These are phyloP conservation scores for Xerocomellus intermedius DNA, from an alignment of 768 basidiomycete species.

Conservation along the genomic window DNA sequence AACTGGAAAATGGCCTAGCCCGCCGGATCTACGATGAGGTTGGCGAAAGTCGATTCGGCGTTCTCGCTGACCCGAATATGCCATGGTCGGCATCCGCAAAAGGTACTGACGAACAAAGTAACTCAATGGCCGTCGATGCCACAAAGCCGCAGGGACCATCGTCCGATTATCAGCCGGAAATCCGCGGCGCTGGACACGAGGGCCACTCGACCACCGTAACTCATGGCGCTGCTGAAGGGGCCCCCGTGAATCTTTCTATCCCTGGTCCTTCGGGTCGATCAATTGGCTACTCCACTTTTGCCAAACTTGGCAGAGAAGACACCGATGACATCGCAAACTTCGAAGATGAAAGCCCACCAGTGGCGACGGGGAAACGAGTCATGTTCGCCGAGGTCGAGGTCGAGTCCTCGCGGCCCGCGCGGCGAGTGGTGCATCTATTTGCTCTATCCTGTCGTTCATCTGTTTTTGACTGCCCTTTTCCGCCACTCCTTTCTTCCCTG, in stretches of 20 bases:
- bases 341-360: slow-evolving; percentile 19
- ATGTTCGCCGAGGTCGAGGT: slow-evolving; percentile 22
- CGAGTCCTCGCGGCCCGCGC: slow-evolving; percentile 25
- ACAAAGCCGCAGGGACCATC: slow-evolving; percentile 8
- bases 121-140: slow-evolving; percentile 8
- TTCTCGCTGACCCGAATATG: slow-evolving; percentile 15
- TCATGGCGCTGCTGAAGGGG: slow-evolving; percentile 2
- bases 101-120: slow-evolving; percentile 11
- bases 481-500: neutral
- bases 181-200: slow-evolving; percentile 18
- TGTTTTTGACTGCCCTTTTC: neutral
- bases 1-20: slow-evolving; percentile 47
- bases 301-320: slow-evolving; percentile 27
- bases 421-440: slow-evolving; percentile 24
- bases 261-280: slow-evolving; percentile 23
- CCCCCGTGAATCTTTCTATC: slow-evolving; percentile 8
- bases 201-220: slow-evolving; percentile 8
- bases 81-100: slow-evolving; percentile 10
- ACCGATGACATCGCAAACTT: slow-evolving; percentile 26
- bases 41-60: slow-evolving; percentile 11
- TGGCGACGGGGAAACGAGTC: slow-evolving; percentile 25
- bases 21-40: slow-evolving; percentile 41
- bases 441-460: neutral
- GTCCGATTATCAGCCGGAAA: slow-evolving; percentile 17
- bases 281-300: slow-evolving; percentile 18